Base-by-base conservation (phyloP, 2,329 filamentous ascomycete genomes). In the Diaporthe sp. region DNA sequence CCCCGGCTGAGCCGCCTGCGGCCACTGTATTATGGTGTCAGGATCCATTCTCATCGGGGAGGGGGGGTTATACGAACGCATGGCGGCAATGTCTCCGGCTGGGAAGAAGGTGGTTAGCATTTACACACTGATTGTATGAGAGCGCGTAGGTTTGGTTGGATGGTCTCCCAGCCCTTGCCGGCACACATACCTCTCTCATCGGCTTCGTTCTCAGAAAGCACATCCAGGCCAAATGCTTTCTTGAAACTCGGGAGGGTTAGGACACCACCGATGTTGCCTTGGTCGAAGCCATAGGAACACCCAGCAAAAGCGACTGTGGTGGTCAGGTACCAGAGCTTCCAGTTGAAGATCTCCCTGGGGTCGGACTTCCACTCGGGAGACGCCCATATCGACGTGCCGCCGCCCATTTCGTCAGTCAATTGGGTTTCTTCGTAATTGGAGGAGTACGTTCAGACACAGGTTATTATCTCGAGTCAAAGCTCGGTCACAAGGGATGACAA, bases 201-300 rank as follows among this genome's bases (percentile, higher is more conserved):
- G 8, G 80, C 79, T 46, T 78, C 80, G 15, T 77, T 79, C 46
- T 68, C 31, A 37, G 62, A 68, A 9, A 85, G 77, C 12, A 78
- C 74, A 57, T 81, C 81, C 22, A 84, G 73, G 0, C 84, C 84
- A 74, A 85, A 84, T 0, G 84, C 81, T 74, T 78, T 79, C 44
- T 80, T 77, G 77, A 85, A 85, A 7, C 82, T 82, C 1, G 82
- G 79, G 7, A 85, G 80, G 1, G 82, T 84, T 57, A 85, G 72
- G 39, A 84, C 82, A 4, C 84, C 84, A 1, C 83, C 83, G 46
- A 85, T 85, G 57, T 85, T 85, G 25, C 83, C 83, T 55, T 82
- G 81, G 62, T 85, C 84, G 51, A 85, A 85, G 25, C 83, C 84
- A 77, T 85, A 85, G 7, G 82, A 81, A 53, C 82, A 85, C 9